Evolutionary conservation across 371 early-diverging fungal genomes (phyloP), one percentile per base, ranked within the genome.

Genomic region (Haplosporangium sp.): DNA sequence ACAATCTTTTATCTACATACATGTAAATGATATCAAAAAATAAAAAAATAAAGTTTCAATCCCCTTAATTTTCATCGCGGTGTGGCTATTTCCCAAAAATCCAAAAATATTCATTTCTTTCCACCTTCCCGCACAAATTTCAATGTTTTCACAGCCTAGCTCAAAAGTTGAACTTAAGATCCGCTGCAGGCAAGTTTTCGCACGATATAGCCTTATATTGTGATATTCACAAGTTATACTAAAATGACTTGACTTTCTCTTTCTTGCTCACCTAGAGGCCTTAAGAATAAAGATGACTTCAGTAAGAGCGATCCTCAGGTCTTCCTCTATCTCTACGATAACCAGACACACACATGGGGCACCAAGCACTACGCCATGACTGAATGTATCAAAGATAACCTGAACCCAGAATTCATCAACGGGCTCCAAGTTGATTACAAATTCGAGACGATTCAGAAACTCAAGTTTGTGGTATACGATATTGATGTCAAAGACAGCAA

Each of bases 81-180:
- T 27, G 27, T 27, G 27, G 27, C 27, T 27, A 27, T 27, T 27
- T 27, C 27, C 27, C 27, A 27, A 27, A 27, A 27, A 27, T 27
- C 27, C 27, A 27, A 27, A 27, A 27, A 27, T 42, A 8, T 42
- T 42, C 50, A 40, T 40, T 64, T 55, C 27, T 19, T 53, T 55
- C 40, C 34, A 38, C 64, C 56, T 38, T 65, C 38, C 56, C 52
- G 15, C 17, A 34, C 44, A 47, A 34, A 11, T 17, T 42, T 39
- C 63, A 15, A 45, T 19, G 61, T 55, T 39, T 6, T 50, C 57
- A 9, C 63, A 27, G 7, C 63, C 68, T 5, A 44, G 62, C 44
- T 62, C 74, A 39, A 74, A 56, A 45, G 74, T 74, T 35, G 74
- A 69, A 63, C 69, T 74, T 50, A 74, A 74, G 69, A 69, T 74